Percentiles rank a stretch among this genome's conserved stretches.
Conservation (phyloP, 257 asterid species). For the Petunia secreta region DNA sequence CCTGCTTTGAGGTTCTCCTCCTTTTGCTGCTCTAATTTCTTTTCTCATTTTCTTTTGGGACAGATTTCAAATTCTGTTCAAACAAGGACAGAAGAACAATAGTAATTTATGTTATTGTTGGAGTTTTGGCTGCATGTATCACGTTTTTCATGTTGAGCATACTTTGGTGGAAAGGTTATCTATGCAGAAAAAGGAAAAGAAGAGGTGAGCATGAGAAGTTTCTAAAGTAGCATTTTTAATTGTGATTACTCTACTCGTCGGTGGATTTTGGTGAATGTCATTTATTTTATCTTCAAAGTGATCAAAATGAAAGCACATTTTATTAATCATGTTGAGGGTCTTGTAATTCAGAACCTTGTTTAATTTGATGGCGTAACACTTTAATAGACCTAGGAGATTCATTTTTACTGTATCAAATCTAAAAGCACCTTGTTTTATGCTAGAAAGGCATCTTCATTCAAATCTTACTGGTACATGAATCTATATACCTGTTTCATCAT, state of each 20-base stretch:
- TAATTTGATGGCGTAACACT: neutral
- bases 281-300: neutral
- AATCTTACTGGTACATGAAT: conserved; percentile 8
- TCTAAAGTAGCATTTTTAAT: neutral
- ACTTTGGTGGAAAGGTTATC: conserved; percentile 72
- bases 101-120: conserved; percentile 50
- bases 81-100: conserved; percentile 53
- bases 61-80: conserved; percentile 76
- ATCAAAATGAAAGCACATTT: neutral
- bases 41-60: conserved; percentile 23
- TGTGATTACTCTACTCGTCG: neutral
- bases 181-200: conserved; percentile 44
- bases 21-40: conserved; percentile 12
- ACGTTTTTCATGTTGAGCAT: conserved; percentile 47
- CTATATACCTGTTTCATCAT: neutral
- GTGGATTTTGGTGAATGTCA: conserved; percentile 4
- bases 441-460: neutral
- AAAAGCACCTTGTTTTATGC: neutral
- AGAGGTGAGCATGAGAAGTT: conserved; percentile 49
- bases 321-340: neutral
- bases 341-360: neutral
- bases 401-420: neutral
- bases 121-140: conserved; percentile 46
- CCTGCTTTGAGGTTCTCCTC: neutral
- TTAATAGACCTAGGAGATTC: neutral